Evolutionary conservation across 2,329 filamentous ascomycete species (phyloP).

Genomic region (Cercospora nicotianae): DNA sequence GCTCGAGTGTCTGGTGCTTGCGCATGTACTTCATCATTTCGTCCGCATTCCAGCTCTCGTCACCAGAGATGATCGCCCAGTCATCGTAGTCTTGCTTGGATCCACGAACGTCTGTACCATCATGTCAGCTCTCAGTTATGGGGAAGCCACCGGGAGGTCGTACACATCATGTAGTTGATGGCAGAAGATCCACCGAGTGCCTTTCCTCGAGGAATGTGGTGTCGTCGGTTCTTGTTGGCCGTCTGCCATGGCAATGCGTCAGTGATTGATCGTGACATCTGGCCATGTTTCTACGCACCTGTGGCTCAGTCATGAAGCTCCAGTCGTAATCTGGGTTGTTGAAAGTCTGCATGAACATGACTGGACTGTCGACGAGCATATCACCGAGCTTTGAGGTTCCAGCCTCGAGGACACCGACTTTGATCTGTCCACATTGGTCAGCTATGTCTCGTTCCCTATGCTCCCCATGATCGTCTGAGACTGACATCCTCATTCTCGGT

Average conservation of each 20-base stretch:
- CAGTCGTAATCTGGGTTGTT: constrained; percentile 32
- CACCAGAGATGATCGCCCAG: constrained; percentile 47
- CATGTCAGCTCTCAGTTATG: neutral
- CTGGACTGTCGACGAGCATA: constrained; percentile 30
- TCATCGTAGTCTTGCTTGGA: constrained; percentile 48
- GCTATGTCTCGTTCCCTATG: constrained; percentile 5
- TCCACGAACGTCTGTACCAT: constrained; percentile 43
- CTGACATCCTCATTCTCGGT: constrained; percentile 36
- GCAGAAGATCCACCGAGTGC: constrained; percentile 44
- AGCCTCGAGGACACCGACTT: constrained; percentile 36
- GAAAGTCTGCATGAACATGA: constrained; percentile 31
- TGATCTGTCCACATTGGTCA: neutral
- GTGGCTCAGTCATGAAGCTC: constrained; percentile 29
- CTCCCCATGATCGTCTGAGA: constrained; percentile 14
- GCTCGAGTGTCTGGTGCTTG: constrained; percentile 43
- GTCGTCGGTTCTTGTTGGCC: constrained; percentile 25
- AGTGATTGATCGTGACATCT: neutral
- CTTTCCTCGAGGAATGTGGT: constrained; percentile 38
- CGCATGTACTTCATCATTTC: constrained; percentile 49
- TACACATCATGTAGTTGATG: constrained; percentile 41
- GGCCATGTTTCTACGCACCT: constrained; percentile 7
- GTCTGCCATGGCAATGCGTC: constrained; percentile 5
- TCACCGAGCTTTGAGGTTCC: constrained; percentile 33
- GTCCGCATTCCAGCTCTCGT: constrained; percentile 50
- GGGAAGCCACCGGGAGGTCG: neutral